Evolutionary conservation across 106 monocot genomes (phyloP).

Genomic region (Apostasia shenzhenica): DNA sequence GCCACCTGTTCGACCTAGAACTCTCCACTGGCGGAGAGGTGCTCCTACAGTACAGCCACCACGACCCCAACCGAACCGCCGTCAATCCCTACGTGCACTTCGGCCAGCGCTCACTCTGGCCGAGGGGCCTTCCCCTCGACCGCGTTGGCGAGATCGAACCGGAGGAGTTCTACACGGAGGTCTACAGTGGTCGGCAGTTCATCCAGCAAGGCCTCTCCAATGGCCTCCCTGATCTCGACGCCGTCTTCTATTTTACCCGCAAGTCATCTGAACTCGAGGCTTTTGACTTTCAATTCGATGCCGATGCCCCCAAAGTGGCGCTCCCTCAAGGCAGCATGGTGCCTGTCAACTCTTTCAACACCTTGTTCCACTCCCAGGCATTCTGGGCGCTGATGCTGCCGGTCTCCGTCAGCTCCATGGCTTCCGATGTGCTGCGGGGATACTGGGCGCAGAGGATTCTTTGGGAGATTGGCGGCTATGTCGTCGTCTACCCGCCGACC

Average conservation of each 20-base stretch:
- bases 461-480: slow-evolving; percentile 92
- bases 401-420: slow-evolving; percentile 78
- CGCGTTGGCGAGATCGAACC: slow-evolving; percentile 56
- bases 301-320: slow-evolving; percentile 70
- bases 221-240: slow-evolving; percentile 85
- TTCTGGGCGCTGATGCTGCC: slow-evolving; percentile 96
- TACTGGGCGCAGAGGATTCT: slow-evolving; percentile 92
- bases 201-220: slow-evolving; percentile 95
- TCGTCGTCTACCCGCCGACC: slow-evolving; percentile 82
- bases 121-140: slow-evolving; percentile 78
- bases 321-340: slow-evolving; percentile 82
- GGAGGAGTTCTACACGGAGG: slow-evolving; percentile 92
- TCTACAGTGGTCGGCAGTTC: slow-evolving; percentile 73
- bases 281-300: slow-evolving; percentile 73
- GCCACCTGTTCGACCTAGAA: slow-evolving; percentile 53
- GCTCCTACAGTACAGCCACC: slow-evolving; percentile 87
- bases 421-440: slow-evolving; percentile 76
- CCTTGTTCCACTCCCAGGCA: slow-evolving; percentile 72
- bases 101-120: slow-evolving; percentile 96
- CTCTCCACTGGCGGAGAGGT: slow-evolving; percentile 34
- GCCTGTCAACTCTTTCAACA: slow-evolving; percentile 88
- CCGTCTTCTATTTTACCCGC: slow-evolving; percentile 92
- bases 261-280: slow-evolving; percentile 57
- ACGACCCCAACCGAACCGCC: slow-evolving; percentile 69
- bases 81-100: slow-evolving; percentile 93